Percentiles rank a stretch among this genome's conserved stretches.
Evolutionary conservation across 768 basidiomycete species (phyloP).

Genomic region (Hericium alpestre): DNA sequence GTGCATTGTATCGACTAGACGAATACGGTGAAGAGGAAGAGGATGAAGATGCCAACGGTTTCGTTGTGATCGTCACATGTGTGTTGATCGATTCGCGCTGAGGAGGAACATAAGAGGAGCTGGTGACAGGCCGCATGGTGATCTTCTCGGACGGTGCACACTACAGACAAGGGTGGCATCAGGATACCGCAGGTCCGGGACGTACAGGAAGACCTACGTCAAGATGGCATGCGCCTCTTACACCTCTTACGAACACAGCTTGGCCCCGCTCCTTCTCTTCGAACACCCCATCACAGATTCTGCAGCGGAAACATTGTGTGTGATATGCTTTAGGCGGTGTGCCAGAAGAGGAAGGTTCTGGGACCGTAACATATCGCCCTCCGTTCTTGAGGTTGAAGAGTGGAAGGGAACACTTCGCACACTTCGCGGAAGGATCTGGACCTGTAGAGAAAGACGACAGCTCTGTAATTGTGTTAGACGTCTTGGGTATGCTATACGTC

Average conservation of each 20-base stretch:
- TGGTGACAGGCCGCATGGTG: constrained; percentile 21
- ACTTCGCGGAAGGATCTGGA: constrained; percentile 33
- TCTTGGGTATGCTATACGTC: background rate
- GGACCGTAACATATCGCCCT: constrained; percentile 64
- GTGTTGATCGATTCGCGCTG: too few species aligned
- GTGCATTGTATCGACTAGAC: constrained; percentile 31
- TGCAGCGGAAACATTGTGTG: constrained; percentile 65
- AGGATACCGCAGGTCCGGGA: background rate
- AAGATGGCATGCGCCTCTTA: constrained; percentile 58
- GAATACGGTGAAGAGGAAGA: constrained; percentile 13
- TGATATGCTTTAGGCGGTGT: constrained; percentile 56
- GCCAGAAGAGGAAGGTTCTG: constrained; percentile 31
- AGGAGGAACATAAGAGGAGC: constrained; percentile 1
- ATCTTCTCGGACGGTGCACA: constrained; percentile 38
- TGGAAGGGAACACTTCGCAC: constrained; percentile 47
- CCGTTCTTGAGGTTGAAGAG: constrained; percentile 49
- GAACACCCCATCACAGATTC: constrained; percentile 52
- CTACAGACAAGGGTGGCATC: constrained; percentile 16
- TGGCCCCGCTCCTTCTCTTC: constrained; percentile 50
- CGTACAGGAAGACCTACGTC: constrained; percentile 28
- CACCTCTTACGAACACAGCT: constrained; percentile 60
- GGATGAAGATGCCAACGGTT: constrained; percentile 9
- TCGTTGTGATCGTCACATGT: background rate
- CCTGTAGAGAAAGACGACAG: constrained; percentile 12
- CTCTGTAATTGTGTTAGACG: constrained; percentile 17